Evolutionary conservation across 345 rosid species (phyloP), one percentile per base, ranked within the genome.

Genomic region (Arabidopsis suecica): DNA sequence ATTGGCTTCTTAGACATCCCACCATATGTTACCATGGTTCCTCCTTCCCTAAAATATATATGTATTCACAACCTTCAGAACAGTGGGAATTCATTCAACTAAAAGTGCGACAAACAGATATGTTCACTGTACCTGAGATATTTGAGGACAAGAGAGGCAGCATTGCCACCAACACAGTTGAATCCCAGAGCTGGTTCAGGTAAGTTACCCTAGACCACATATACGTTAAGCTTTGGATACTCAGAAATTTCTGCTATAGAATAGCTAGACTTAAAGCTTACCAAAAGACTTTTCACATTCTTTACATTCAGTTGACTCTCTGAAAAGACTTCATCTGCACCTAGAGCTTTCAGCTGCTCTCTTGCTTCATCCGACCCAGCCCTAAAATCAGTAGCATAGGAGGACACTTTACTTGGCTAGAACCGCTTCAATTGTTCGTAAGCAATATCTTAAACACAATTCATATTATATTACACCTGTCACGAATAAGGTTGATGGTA

Each of bases 21-120:
- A 54, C 97, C 99, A 77, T 92, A 95, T 23, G 99, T 92, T 63
- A 89, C 97, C 97, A 87, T 88, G 5, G 88, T 88, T 80, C 99
- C 99, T 71, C 91, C 87, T 54, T 75, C 86, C 80, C 91, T 90
- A 78, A 68, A 81, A 73, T 34, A 11, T 50, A 63, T 55, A 16
- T 49, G 14, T 10, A 44, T 33, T 45, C 50, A 68, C 14, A 72
- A 56, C 72, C 64, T 73, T 72, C 53, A 61, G 32, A 37, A 13
- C 3, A 61, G 14, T 7, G 0, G 7, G 18, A 41, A 36, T 20
- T 44, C 10, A 61, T 38, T 61, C 28, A 62, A 62, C n/a, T 11
- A 62, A 20, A 18, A 40, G 51, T 71, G 9, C n/a, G n/a, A 47
- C 30, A 51, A 3, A 3, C 4, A 3, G 33, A 48, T 18, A 38